Percentiles rank a stretch among this genome's conserved stretches.
These are phyloP conservation scores for Colletotrichum tofieldiae DNA, from an alignment of 2,329 filamentous ascomycete genomes.

Conservation along the genomic window DNA sequence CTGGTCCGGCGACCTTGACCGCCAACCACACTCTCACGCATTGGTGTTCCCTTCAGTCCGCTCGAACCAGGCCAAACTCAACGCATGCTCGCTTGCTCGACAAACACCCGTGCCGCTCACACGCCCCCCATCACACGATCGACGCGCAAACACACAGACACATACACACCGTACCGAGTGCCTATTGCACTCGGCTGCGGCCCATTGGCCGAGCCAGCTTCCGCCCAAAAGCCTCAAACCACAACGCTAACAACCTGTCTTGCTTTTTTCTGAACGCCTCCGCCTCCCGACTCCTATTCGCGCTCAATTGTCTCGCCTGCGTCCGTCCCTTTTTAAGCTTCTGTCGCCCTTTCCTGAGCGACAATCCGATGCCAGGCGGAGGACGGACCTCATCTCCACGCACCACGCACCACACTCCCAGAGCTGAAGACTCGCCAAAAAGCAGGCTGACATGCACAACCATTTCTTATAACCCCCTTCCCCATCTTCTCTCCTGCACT, in stretches of 20 bases:
- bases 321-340: conserved; percentile 42
- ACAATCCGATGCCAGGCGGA: conserved; percentile 28
- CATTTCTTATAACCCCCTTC: conserved; percentile 21
- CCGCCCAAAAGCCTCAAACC: conserved; percentile 40
- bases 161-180: conserved; percentile 34
- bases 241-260: conserved; percentile 37
- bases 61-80: conserved; percentile 9
- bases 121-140: conserved; percentile 42
- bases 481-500: neutral
- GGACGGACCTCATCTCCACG: conserved; percentile 35
- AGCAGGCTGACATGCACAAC: conserved; percentile 5
- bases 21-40: neutral
- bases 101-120: conserved; percentile 23
- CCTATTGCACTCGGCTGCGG: conserved; percentile 27
- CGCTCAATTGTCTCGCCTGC: conserved; percentile 39
- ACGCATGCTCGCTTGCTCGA: conserved; percentile 10
- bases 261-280: conserved; percentile 36
- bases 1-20: conserved; percentile 3
- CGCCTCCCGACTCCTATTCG: conserved; percentile 37
- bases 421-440: conserved; percentile 25
- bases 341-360: conserved; percentile 42
- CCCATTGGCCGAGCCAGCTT: conserved; percentile 31
- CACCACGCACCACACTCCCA: conserved; percentile 9
- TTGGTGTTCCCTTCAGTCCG: neutral
- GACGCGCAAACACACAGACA: conserved; percentile 40